phyloP scores from a whole-genome alignment of 1,284 basidiomycete genomes.

The Calocybe gambosa region DNA sequence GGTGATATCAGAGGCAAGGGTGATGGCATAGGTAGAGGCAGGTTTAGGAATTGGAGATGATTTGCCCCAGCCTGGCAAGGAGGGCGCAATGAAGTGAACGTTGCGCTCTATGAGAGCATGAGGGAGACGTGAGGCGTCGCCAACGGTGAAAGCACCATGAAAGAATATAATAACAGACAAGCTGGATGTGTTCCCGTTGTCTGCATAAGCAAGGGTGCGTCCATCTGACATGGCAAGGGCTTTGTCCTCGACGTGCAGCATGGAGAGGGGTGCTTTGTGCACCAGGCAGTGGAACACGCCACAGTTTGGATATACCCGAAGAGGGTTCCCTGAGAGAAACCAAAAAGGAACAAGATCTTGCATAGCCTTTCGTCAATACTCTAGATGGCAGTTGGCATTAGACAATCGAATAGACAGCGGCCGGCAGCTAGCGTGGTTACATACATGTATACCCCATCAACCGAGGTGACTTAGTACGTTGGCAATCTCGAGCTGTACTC shows the following conservation, averaged over 20 bases:
- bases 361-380: not conserved
- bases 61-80: conserved; percentile 50
- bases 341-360: conserved; percentile 11
- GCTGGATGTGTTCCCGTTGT: conserved; percentile 41
- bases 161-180: conserved; percentile 44
- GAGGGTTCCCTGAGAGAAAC: conserved; percentile 10
- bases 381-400: not conserved
- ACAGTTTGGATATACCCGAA: conserved; percentile 3
- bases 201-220: conserved; percentile 45
- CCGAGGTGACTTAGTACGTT: not conserved
- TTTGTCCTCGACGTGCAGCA: conserved; percentile 32
- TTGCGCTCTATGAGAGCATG: conserved; percentile 31
- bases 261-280: conserved; percentile 7
- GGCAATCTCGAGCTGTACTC: too few relatives aligned
- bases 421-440: not conserved
- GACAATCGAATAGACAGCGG: not conserved
- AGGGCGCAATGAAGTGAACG: conserved; percentile 41
- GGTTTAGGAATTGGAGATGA: conserved; percentile 36
- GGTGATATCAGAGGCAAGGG: conserved; percentile 40
- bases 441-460: not conserved
- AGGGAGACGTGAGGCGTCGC: conserved; percentile 29
- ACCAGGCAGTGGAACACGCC: conserved; percentile 5
- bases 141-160: conserved; percentile 46
- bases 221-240: conserved; percentile 36
- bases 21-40: conserved; percentile 32